Conservation (phyloP, 305 asterid genomes). For the Fraxinus floribunda region DNA sequence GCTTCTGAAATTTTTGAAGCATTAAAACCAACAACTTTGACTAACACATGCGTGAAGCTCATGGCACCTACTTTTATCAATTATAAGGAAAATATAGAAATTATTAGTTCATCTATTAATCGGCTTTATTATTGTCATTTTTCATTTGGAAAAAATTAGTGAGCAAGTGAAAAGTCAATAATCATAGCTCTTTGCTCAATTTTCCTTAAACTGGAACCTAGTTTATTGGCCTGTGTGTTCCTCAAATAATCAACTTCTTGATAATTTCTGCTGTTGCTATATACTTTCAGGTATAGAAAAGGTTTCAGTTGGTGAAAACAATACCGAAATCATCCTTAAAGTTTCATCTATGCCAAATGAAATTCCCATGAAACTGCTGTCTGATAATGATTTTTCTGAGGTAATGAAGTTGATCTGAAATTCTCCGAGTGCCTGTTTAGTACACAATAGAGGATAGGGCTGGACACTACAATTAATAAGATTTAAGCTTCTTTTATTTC, state of each 20-base stretch:
- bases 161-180: not conserved
- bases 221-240: not conserved
- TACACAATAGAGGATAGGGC: not conserved
- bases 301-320: slow-evolving; percentile 33
- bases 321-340: slow-evolving; percentile 37
- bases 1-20: not conserved
- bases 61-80: not conserved
- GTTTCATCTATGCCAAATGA: slow-evolving; percentile 45
- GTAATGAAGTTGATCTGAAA: slow-evolving; percentile 32
- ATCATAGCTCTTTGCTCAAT: slow-evolving; percentile 6
- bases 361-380: slow-evolving; percentile 37
- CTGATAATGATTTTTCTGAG: slow-evolving; percentile 51
- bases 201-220: not conserved
- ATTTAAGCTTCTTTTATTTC: not conserved
- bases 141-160: slow-evolving; percentile 7
- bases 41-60: not conserved
- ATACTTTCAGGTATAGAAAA: slow-evolving; percentile 47
- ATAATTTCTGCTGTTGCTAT: not conserved
- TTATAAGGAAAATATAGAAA: not conserved
- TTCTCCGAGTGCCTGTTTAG: not conserved
- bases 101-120: not conserved
- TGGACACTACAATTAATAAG: not conserved
- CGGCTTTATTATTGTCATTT: not conserved
- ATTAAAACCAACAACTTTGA: not conserved
- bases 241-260: not conserved